These are phyloP conservation scores for Canavalia ensiformis DNA, from an alignment of 306 rosid genomes.

Conservation along the genomic window DNA sequence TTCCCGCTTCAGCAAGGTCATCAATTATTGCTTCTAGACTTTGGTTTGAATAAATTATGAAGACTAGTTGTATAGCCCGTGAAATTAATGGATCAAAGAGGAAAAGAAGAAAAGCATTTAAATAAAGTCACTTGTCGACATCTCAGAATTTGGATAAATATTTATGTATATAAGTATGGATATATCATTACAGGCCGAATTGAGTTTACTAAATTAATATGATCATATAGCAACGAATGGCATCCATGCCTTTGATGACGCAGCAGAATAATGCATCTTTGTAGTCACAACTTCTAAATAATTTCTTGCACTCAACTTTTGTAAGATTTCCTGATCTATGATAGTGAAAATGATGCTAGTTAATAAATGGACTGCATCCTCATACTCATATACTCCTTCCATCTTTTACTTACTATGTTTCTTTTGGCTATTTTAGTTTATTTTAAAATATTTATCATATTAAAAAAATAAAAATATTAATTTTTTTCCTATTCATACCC, in stretches of 20 bases:
- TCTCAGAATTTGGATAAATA: conserved; percentile 16
- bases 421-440: too few relatives aligned
- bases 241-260: background rate
- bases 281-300: background rate
- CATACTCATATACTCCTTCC: background rate
- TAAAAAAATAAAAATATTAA: too few relatives aligned
- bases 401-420: too few relatives aligned
- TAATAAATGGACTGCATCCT: background rate
- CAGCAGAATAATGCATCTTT: conserved; percentile 17
- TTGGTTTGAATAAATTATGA: background rate
- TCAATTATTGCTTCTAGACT: background rate
- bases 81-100: background rate
- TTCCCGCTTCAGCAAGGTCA: conserved; percentile 1
- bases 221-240: background rate
- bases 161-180: background rate
- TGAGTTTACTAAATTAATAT: conserved; percentile 7
- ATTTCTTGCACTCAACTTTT: background rate
- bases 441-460: too few relatives aligned
- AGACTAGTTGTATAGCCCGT: background rate
- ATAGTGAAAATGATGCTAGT: background rate
- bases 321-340: background rate
- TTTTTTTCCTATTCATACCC: too few relatives aligned
- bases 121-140: conserved; percentile 6
- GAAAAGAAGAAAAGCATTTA: background rate
- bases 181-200: conserved; percentile 3